Percentiles rank a stretch among this genome's conserved stretches.
phyloP scores from a whole-genome alignment of 352 stramenopile genomes.

The Globisporangium sylvaticum region DNA sequence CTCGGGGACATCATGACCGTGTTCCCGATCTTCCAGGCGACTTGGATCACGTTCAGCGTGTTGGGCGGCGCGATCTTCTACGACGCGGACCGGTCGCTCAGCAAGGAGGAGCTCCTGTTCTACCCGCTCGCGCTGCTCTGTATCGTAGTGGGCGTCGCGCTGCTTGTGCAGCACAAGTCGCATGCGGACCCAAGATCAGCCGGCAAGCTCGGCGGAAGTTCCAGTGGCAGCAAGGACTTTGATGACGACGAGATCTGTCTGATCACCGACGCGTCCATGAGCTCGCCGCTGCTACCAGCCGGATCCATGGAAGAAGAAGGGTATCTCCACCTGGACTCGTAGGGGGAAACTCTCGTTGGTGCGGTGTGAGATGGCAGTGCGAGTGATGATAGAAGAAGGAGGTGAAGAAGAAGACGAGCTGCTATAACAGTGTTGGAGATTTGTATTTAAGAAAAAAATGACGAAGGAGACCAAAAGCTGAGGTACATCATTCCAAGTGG shows the following conservation, averaged over 20 bases:
- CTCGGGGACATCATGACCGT: constrained; percentile 88
- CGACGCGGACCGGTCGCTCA: constrained; percentile 58
- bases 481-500: not conserved
- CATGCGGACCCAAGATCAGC: not conserved
- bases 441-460: constrained; percentile 10
- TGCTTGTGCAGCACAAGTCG: constrained; percentile 61
- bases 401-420: not conserved
- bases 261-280: constrained; percentile 62
- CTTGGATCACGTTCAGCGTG: constrained; percentile 87
- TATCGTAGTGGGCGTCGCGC: constrained; percentile 61
- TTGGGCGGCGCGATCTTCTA: constrained; percentile 84
- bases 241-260: constrained; percentile 51
- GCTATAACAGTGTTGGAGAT: not conserved
- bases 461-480: constrained; percentile 1
- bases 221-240: constrained; percentile 16
- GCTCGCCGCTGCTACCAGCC: constrained; percentile 46
- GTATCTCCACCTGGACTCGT: constrained; percentile 48
- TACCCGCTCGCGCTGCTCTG: constrained; percentile 72
- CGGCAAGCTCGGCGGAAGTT: constrained; percentile 10
- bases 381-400: not conserved
- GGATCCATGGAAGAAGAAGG: constrained; percentile 43
- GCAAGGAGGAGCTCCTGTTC: constrained; percentile 50
- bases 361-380: not conserved
- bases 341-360: too few species aligned
- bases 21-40: constrained; percentile 86